phyloP scores from a whole-genome alignment of 768 basidiomycete species.

The Boletus rubropictus region DNA sequence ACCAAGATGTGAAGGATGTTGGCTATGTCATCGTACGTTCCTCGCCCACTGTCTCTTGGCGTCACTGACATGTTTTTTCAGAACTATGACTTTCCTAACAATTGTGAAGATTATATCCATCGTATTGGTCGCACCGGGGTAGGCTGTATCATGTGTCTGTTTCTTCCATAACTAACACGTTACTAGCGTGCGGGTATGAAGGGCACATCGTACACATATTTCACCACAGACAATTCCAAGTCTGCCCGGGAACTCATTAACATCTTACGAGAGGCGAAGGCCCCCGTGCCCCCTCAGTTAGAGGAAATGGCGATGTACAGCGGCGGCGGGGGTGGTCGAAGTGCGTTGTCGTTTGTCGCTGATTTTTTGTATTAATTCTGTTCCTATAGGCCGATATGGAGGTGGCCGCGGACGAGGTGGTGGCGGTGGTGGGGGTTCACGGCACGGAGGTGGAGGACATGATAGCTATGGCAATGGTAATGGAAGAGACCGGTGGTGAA shows the following conservation, averaged over 20 bases:
- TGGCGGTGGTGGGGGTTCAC: constrained; percentile 19
- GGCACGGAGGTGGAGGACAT: constrained; percentile 20
- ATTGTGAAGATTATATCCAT: constrained; percentile 97
- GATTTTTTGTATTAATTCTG: neutral
- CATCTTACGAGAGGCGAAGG: constrained; percentile 85
- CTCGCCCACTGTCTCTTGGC: constrained; percentile 2
- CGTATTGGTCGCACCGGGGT: constrained; percentile 98
- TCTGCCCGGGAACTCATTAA: constrained; percentile 85
- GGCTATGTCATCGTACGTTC: constrained; percentile 87
- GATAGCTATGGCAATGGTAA: constrained; percentile 20
- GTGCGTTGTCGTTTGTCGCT: constrained; percentile 34
- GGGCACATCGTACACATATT: constrained; percentile 92
- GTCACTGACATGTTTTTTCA: constrained; percentile 27
- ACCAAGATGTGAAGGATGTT: constrained; percentile 96
- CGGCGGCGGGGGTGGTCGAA: constrained; percentile 71
- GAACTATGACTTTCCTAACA: constrained; percentile 98
- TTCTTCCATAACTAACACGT: constrained; percentile 12
- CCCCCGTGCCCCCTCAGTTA: constrained; percentile 78
- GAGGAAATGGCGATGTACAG: constrained; percentile 91
- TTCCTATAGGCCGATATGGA: constrained; percentile 52
- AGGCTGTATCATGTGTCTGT: constrained; percentile 20
- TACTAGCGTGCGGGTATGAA: constrained; percentile 82
- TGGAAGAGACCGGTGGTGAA: constrained; percentile 25
- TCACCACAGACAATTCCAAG: constrained; percentile 94
- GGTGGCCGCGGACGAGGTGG: constrained; percentile 32